Percentiles rank a stretch among this genome's conserved stretches.
Evolutionary conservation across 768 basidiomycete species (phyloP).

Genomic region (Amanita polypyramis): DNA sequence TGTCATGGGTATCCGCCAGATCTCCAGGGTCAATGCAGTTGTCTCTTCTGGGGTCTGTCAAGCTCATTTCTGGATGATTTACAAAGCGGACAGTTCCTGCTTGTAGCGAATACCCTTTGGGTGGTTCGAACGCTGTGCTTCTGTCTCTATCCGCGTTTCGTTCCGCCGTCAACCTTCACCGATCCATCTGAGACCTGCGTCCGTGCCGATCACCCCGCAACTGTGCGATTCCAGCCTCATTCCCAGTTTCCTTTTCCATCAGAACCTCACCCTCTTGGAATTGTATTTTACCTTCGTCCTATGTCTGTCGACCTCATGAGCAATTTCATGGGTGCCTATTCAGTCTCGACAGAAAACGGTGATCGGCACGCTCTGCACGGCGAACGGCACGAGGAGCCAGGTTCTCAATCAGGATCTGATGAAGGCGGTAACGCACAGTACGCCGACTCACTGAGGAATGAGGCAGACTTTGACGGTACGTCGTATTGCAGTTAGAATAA

Average conservation of each 20-base stretch:
- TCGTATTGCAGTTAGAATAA: background rate
- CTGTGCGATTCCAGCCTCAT: slow-evolving; percentile 16
- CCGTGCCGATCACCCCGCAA: slow-evolving; percentile 30
- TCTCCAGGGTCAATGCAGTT: slow-evolving; percentile 28
- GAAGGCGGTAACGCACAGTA: slow-evolving; percentile 35
- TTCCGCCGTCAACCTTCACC: slow-evolving; percentile 28
- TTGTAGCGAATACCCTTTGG: slow-evolving; percentile 23
- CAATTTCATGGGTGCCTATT: slow-evolving; percentile 4
- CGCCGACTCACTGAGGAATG: slow-evolving; percentile 26
- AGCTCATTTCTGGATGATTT: slow-evolving; percentile 18
- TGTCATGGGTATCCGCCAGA: slow-evolving; percentile 35
- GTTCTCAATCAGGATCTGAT: slow-evolving; percentile 48
- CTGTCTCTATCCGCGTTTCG: slow-evolving; percentile 31
- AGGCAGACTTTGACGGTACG: slow-evolving; percentile 37
- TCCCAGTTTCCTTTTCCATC: slow-evolving; percentile 11
- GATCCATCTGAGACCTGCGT: slow-evolving; percentile 33
- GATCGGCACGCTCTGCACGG: slow-evolving; percentile 13
- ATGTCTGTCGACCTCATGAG: slow-evolving; percentile 16
- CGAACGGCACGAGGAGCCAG: slow-evolving; percentile 32
- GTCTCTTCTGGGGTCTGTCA: slow-evolving; percentile 34
- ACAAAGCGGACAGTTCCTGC: slow-evolving; percentile 26
- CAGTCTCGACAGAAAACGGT: slow-evolving; percentile 16
- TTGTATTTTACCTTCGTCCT: slow-evolving; percentile 20
- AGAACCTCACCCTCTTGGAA: slow-evolving; percentile 8
- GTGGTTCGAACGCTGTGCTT: slow-evolving; percentile 22